Percentiles rank a stretch among this genome's conserved stretches.
Conservation (phyloP, 768 basidiomycete genomes). For the Suillus clintonianus region DNA sequence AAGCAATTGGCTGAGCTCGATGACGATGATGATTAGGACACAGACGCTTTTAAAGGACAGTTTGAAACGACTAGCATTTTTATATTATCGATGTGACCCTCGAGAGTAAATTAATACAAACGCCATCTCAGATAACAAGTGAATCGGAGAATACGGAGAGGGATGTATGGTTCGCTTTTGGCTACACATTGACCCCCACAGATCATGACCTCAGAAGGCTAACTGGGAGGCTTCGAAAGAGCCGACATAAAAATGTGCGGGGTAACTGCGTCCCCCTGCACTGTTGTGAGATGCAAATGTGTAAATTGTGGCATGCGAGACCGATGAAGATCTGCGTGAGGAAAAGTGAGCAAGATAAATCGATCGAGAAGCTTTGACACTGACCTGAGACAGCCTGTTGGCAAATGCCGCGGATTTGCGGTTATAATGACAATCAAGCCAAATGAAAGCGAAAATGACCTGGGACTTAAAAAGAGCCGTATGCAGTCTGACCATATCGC, state of each 20-base stretch:
- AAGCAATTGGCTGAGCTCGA: slow-evolving; percentile 43
- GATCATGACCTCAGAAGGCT: slow-evolving; percentile 41
- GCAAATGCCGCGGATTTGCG: neutral
- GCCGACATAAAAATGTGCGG: slow-evolving; percentile 31
- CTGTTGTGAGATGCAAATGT: neutral
- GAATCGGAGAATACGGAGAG: slow-evolving; percentile 20
- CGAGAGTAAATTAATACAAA: neutral
- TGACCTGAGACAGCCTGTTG: neutral
- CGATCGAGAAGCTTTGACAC: neutral
- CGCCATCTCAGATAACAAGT: slow-evolving; percentile 23
- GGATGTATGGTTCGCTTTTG: slow-evolving; percentile 40
- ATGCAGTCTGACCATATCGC: neutral
- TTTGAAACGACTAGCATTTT: slow-evolving; percentile 1
- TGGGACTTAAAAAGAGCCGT: neutral
- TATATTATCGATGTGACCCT: slow-evolving; percentile 23
- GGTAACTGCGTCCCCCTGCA: neutral
- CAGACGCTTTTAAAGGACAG: neutral
- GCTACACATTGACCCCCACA: slow-evolving; percentile 65
- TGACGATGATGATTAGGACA: slow-evolving; percentile 51
- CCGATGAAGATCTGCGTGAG: neutral
- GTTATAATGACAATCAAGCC: neutral
- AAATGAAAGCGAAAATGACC: neutral
- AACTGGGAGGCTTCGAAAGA: slow-evolving; percentile 59
- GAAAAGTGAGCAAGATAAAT: neutral
- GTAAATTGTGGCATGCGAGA: neutral